Conservation (phyloP, 2,329 filamentous ascomycete genomes). For the Penicillium freii region DNA sequence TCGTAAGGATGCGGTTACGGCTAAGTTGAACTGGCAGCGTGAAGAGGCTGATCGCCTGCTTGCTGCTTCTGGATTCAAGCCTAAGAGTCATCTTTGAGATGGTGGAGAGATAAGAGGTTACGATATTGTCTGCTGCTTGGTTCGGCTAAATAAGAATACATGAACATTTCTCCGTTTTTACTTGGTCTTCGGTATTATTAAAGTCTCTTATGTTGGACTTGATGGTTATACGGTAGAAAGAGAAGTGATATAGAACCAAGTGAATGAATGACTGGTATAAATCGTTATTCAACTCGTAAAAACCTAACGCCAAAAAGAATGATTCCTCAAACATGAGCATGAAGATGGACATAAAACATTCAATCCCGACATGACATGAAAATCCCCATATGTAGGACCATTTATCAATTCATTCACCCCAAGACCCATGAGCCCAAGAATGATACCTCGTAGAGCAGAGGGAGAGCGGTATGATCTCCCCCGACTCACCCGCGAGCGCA, state of each 20-base stretch:
- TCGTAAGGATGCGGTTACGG: slow-evolving; percentile 44
- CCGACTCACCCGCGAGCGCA: slow-evolving; percentile 23
- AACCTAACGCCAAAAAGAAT: slow-evolving; percentile 10
- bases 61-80: slow-evolving; percentile 37
- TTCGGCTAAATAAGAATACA: slow-evolving; percentile 2
- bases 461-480: slow-evolving; percentile 7
- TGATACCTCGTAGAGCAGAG: slow-evolving; percentile 7
- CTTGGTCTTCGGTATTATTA: not conserved
- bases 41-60: slow-evolving; percentile 40
- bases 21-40: slow-evolving; percentile 46
- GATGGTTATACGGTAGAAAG: not conserved
- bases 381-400: slow-evolving; percentile 18
- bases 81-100: slow-evolving; percentile 35
- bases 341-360: slow-evolving; percentile 6
- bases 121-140: not conserved
- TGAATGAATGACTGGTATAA: slow-evolving; percentile 15
- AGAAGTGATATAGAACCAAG: not conserved
- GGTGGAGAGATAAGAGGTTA: not conserved
- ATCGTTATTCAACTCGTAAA: slow-evolving; percentile 17
- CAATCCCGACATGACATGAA: slow-evolving; percentile 18
- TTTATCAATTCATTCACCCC: slow-evolving; percentile 13
- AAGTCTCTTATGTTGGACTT: not conserved
- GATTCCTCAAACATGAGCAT: slow-evolving; percentile 6
- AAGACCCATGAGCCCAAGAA: slow-evolving; percentile 5
- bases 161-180: not conserved